Base-by-base conservation (phyloP, 1,284 basidiomycete genomes). In the Pyrrhoderma noxium region DNA sequence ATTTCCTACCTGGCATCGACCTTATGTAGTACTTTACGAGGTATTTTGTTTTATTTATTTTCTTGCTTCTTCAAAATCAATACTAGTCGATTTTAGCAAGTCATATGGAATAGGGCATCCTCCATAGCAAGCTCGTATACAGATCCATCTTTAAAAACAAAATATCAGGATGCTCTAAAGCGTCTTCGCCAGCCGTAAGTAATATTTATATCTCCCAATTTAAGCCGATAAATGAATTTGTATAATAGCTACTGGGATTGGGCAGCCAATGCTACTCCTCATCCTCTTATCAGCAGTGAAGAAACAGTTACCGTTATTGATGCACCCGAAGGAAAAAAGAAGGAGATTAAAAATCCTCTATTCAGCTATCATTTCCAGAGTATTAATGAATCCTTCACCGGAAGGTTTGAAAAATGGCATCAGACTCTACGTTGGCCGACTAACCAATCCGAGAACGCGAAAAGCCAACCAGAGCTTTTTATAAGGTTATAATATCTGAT, bases 1-100 rank as follows among this genome's bases (percentile, higher is more conserved):
- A 11, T 78, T 78, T 66, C 75, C 76, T 2, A 74, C 73, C 2
- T 79, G 72, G 71, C 76, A 77, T 57, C 64, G 76, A 42, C 73
- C 74, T 0, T 77, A 77, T 53, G 60, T 76, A n/a, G 60, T 67
- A n/a, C 60, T 77, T 0, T 69, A 67, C 48, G 76, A 78, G 67
- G 76, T 76, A 53, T 11, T 3, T 31, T 44, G 13, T 31, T 55
- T 14, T 36, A 18, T 23, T 8, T 48, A 22, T 22, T 21, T 13
- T 21, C 16, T 5, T 11, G 25, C 8, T 14, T 42, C 11, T 13
- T 35, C 21, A 34, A 13, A 35, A 37, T 23, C 41, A 34, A 55
- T 36, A 14, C 18, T n/a, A 35, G 14, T 34, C 35, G 27, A 3
- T 27, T 44, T 47, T 49, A 77, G 74, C 75, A 77, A 76, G 62